phyloP scores from a whole-genome alignment of 768 basidiomycete species.

The Lentinula edodes region DNA sequence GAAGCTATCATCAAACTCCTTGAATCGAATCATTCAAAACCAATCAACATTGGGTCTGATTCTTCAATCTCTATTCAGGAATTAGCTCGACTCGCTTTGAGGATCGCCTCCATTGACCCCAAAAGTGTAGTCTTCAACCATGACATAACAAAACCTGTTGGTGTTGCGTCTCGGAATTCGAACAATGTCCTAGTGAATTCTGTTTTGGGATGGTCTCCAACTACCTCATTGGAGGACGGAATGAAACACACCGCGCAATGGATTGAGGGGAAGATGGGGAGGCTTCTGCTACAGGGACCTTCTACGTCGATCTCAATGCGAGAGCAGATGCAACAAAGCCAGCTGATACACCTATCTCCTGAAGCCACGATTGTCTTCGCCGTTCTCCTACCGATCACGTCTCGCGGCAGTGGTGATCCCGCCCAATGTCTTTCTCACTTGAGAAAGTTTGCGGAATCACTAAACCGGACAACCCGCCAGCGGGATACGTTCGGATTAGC shows the following conservation, averaged over 20 bases:
- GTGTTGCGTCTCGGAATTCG: slow-evolving; percentile 48
- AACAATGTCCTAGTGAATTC: slow-evolving; percentile 33
- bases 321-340: slow-evolving; percentile 24
- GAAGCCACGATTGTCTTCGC: slow-evolving; percentile 35
- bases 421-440: slow-evolving; percentile 38
- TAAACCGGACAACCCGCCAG: slow-evolving; percentile 37
- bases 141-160: slow-evolving; percentile 28
- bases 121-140: slow-evolving; percentile 22
- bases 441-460: slow-evolving; percentile 33
- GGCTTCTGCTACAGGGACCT: not conserved
- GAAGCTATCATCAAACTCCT: slow-evolving; percentile 43
- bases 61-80: slow-evolving; percentile 32
- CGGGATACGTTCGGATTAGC: slow-evolving; percentile 30
- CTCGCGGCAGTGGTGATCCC: slow-evolving; percentile 28
- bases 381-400: slow-evolving; percentile 54
- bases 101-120: slow-evolving; percentile 22
- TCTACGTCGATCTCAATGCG: slow-evolving; percentile 9
- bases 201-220: slow-evolving; percentile 38
- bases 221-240: slow-evolving; percentile 35
- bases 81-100: slow-evolving; percentile 36
- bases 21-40: slow-evolving; percentile 23
- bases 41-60: slow-evolving; percentile 52
- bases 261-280: slow-evolving; percentile 32
- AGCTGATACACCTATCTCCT: slow-evolving; percentile 29
- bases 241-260: slow-evolving; percentile 42